Conservation (phyloP, 1,284 basidiomycete genomes). For the Cerrena zonata region DNA sequence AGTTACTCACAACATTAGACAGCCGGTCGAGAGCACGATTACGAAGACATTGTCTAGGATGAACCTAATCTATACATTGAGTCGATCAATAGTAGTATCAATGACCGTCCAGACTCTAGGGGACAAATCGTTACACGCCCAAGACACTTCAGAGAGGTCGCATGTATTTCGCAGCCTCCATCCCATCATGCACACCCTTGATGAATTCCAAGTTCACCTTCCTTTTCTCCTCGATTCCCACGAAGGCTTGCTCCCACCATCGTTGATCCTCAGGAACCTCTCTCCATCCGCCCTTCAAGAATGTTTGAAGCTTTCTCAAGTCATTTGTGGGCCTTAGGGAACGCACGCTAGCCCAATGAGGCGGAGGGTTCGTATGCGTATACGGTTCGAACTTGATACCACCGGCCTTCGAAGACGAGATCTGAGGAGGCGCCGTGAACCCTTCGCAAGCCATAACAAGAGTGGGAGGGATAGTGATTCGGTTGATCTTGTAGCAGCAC, state of each 20-base stretch:
- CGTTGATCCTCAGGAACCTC: constrained; percentile 46
- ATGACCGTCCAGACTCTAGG: too few species aligned
- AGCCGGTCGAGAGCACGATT: too few species aligned
- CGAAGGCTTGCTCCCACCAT: constrained; percentile 62
- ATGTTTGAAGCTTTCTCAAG: constrained; percentile 34
- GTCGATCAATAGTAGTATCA: too few species aligned
- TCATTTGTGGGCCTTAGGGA: constrained; percentile 28
- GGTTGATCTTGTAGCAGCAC: constrained; percentile 68
- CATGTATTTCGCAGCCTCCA: constrained; percentile 33
- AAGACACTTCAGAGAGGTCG: neutral
- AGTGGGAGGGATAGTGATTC: constrained; percentile 71
- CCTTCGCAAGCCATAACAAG: constrained; percentile 53
- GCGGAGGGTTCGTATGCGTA: constrained; percentile 45
- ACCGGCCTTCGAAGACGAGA: constrained; percentile 1
- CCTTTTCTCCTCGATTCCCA: constrained; percentile 44
- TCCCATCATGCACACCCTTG: constrained; percentile 36
- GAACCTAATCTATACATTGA: too few species aligned
- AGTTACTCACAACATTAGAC: too few species aligned
- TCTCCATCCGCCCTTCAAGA: constrained; percentile 53
- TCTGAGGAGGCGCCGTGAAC: constrained; percentile 33
- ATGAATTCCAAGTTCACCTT: constrained; percentile 38
- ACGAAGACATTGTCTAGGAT: too few species aligned
- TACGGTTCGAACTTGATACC: constrained; percentile 22
- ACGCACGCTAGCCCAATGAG: constrained; percentile 44
- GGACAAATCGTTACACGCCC: too few species aligned